A percentile compares a stretch with the other conserved stretches of the same genome.
Evolutionary conservation across 148 eudicot species (phyloP).

Genomic region (Linanthus parryae): DNA sequence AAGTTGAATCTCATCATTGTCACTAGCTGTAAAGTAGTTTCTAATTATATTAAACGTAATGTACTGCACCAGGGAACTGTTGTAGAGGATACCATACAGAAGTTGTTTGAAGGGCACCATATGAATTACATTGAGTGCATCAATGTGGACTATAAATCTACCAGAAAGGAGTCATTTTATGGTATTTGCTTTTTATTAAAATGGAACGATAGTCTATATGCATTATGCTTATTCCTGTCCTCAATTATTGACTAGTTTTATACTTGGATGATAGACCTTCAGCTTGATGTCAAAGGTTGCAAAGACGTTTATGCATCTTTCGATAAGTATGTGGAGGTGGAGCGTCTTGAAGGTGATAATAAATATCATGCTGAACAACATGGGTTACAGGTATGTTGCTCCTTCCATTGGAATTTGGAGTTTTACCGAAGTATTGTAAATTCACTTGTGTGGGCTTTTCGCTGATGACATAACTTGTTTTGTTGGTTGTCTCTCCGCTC

Average conservation of each 20-base stretch:
- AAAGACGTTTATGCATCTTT: conserved; percentile 91
- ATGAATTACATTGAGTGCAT: conserved; percentile 96
- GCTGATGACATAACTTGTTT: too few species aligned
- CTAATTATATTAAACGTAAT: too few species aligned
- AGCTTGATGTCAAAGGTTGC: conserved; percentile 98
- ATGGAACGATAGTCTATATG: background rate
- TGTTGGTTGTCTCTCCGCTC: background rate
- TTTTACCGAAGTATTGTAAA: background rate
- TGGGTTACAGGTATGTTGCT: conserved; percentile 71
- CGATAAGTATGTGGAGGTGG: conserved; percentile 97
- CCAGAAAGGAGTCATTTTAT: conserved; percentile 90
- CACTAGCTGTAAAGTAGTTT: too few species aligned
- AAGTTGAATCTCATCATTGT: background rate
- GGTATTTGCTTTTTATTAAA: conserved; percentile 28
- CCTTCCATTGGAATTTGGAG: too few species aligned
- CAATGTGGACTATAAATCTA: conserved; percentile 89
- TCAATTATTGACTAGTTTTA: conserved; percentile 1
- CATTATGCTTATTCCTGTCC: background rate
- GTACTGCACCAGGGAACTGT: conserved; percentile 68
- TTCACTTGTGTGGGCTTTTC: too few species aligned
- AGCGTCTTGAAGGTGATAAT: conserved; percentile 85
- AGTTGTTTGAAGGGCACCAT: conserved; percentile 94
- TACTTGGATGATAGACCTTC: conserved; percentile 56
- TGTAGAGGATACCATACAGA: conserved; percentile 93
- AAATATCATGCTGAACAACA: conserved; percentile 83